Evolutionary conservation across 768 basidiomycete genomes (phyloP).

Genomic region (Leccinum subgranulosum): DNA sequence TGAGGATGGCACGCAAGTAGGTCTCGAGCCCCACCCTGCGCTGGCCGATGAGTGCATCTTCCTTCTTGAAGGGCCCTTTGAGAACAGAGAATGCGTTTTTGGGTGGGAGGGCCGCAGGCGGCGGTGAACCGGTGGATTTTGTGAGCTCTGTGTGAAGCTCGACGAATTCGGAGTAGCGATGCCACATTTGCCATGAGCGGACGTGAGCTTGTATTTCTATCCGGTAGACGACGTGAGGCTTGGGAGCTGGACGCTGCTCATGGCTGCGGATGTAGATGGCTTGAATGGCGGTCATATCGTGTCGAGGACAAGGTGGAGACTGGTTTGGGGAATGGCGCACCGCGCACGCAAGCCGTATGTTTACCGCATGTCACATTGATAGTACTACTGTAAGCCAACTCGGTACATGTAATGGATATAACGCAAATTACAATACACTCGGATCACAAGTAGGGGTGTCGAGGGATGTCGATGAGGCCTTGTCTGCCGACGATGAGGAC

Average conservation of each 20-base stretch:
- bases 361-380: conserved; percentile 9
- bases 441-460: conserved; percentile 18
- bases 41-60: conserved; percentile 70
- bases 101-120: conserved; percentile 77
- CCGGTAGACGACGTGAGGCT: conserved; percentile 77
- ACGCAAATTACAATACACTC: not conserved
- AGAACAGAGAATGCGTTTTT: conserved; percentile 77
- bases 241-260: conserved; percentile 68
- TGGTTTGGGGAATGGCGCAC: not conserved
- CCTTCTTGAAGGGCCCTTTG: conserved; percentile 45
- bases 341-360: not conserved
- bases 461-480: conserved; percentile 8
- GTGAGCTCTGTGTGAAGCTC: conserved; percentile 80
- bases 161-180: conserved; percentile 93
- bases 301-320: conserved; percentile 4
- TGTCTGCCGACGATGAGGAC: conserved; percentile 9
- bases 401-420: not conserved
- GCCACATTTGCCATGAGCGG: conserved; percentile 91
- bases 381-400: not conserved
- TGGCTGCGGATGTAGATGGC: conserved; percentile 66
- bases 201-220: conserved; percentile 86
- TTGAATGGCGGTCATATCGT: conserved; percentile 68
- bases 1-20: conserved; percentile 84
- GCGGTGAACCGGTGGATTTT: conserved; percentile 74
- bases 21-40: conserved; percentile 72